Conservation (phyloP, 495 filamentous ascomycete genomes). For the Cairneyella variabilis region DNA sequence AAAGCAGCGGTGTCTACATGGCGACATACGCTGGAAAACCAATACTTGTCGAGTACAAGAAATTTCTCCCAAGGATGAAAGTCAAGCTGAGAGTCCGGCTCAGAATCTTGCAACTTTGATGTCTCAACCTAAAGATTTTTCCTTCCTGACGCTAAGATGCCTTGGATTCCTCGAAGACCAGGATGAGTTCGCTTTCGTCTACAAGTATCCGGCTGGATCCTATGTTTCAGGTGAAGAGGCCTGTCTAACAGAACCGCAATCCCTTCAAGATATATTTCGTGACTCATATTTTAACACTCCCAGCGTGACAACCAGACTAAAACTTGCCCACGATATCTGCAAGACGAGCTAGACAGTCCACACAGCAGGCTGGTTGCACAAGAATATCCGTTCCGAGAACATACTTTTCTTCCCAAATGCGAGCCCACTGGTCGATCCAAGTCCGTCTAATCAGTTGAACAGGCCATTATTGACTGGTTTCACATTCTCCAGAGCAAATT, state of each 20-base stretch:
- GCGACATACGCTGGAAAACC: constrained; percentile 2
- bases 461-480: constrained; percentile 34
- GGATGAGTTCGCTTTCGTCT: constrained; percentile 10
- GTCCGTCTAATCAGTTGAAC: constrained; percentile 6
- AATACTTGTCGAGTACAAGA: constrained; percentile 27
- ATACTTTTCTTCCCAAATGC: constrained; percentile 30
- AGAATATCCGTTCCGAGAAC: constrained; percentile 33
- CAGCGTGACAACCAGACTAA: constrained; percentile 6
- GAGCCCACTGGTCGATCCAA: neutral
- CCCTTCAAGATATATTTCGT: constrained; percentile 8
- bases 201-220: neutral
- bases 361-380: constrained; percentile 37
- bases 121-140: constrained; percentile 16
- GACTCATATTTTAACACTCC: constrained; percentile 12
- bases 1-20: too few species aligned
- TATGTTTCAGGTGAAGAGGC: too few species aligned
- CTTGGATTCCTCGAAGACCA: neutral
- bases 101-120: constrained; percentile 21
- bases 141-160: constrained; percentile 19
- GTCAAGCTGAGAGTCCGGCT: constrained; percentile 1
- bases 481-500: constrained; percentile 29
- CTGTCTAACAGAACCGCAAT: neutral
- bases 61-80: neutral
- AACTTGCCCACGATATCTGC: constrained; percentile 25
- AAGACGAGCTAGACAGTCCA: constrained; percentile 32